Evolutionary conservation across 352 stramenopile species (phyloP).

Genomic region (Phytophthora colocasiae): DNA sequence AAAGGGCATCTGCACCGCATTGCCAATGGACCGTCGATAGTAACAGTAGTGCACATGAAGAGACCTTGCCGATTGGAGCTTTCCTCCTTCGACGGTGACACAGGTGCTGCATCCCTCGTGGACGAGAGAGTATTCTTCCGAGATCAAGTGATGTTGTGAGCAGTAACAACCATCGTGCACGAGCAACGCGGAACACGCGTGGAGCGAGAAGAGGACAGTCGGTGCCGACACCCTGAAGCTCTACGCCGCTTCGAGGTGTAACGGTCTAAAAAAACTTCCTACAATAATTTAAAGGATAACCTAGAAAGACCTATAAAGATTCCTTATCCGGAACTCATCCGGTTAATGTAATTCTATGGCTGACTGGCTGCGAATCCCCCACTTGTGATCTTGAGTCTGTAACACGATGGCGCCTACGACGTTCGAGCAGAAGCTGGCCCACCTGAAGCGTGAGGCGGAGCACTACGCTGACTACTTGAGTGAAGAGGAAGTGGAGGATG

Average conservation of each 20-base stretch:
- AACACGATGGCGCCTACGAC: constrained; percentile 59
- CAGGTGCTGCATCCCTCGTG: constrained; percentile 14
- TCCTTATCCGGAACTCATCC: constrained; percentile 1
- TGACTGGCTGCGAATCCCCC: constrained; percentile 16
- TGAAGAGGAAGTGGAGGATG: constrained; percentile 81
- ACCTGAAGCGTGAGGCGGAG: constrained; percentile 72
- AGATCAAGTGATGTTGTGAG: constrained; percentile 16
- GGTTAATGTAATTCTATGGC: neutral
- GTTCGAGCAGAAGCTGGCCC: constrained; percentile 84
- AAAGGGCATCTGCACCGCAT: constrained; percentile 8
- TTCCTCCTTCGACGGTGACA: constrained; percentile 9
- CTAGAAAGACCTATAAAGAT: neutral
- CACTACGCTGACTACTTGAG: constrained; percentile 85
- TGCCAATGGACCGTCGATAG: constrained; percentile 11
- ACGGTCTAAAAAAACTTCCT: constrained; percentile 12
- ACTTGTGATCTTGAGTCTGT: too few species aligned
- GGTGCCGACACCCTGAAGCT: neutral
- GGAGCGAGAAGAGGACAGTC: constrained; percentile 29
- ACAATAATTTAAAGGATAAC: neutral
- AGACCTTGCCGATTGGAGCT: neutral
- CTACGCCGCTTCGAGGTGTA: constrained; percentile 25
- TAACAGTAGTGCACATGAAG: constrained; percentile 13
- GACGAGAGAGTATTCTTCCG: constrained; percentile 26
- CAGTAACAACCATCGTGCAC: constrained; percentile 21
- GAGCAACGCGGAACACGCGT: constrained; percentile 19